Evolutionary conservation across 371 early-diverging fungal genomes (phyloP).

Genomic region (Neoconidiobolus thromboides): DNA sequence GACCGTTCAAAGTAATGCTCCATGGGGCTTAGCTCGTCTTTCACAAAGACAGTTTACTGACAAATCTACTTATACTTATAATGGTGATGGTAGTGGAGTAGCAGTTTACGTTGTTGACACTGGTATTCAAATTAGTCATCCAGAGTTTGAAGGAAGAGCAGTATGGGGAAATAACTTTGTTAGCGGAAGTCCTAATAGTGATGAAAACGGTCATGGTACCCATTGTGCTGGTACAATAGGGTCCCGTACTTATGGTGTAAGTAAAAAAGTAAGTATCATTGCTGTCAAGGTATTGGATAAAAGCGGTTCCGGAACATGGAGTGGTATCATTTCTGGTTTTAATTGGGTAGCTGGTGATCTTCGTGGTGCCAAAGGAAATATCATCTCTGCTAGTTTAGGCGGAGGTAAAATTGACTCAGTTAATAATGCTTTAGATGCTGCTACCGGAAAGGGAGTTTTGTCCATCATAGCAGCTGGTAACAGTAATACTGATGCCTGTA

Average conservation of each 20-base stretch:
- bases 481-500: constrained; percentile 25
- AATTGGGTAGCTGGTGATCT: constrained; percentile 15
- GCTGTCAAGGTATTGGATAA: constrained; percentile 57
- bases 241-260: background rate
- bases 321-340: constrained; percentile 11
- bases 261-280: constrained; percentile 37
- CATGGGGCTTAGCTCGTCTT: constrained; percentile 20
- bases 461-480: constrained; percentile 50
- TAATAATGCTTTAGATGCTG: constrained; percentile 17
- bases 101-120: constrained; percentile 49
- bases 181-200: background rate
- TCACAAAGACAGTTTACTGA: constrained; percentile 11
- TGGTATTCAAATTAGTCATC: constrained; percentile 45
- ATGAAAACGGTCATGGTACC: constrained; percentile 26
- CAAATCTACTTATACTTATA: constrained; percentile 17
- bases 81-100: constrained; percentile 26
- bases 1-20: background rate
- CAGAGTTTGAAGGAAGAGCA: constrained; percentile 51
- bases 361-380: constrained; percentile 9
- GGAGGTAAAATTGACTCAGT: constrained; percentile 9
- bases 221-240: constrained; percentile 21
- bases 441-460: constrained; percentile 20
- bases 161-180: background rate
- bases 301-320: constrained; percentile 11
- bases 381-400: constrained; percentile 38